phyloP scores from a whole-genome alignment of 352 stramenopile species.

The Blastocystis sp. region DNA sequence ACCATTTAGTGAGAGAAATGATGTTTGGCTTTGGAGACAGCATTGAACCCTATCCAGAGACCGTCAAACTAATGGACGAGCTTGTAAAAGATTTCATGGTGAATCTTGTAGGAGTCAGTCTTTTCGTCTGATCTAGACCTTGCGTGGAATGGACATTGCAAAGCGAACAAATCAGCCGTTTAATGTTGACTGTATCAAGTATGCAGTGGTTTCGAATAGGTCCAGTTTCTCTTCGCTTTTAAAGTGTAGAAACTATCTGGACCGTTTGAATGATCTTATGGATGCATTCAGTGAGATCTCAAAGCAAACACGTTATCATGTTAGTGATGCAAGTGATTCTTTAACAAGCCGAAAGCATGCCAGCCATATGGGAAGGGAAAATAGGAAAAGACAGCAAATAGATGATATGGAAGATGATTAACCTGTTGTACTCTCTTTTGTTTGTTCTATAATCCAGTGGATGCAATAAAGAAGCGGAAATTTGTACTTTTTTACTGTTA shows the following conservation, averaged over 20 bases:
- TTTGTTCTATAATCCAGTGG: no score
- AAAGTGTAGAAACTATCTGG: background rate
- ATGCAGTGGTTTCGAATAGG: background rate
- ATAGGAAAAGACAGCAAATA: background rate
- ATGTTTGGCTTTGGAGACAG: conserved; percentile 60
- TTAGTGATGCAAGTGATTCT: background rate
- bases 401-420: no score
- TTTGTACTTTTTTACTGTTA: no score
- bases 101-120: background rate
- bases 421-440: no score
- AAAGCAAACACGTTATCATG: background rate
- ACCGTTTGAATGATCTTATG: background rate
- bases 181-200: background rate
- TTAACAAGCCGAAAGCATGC: background rate
- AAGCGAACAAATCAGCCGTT: background rate
- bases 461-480: no score
- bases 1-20: conserved; percentile 44
- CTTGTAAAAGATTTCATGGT: conserved; percentile 47
- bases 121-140: background rate
- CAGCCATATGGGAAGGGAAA: background rate
- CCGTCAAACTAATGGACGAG: conserved; percentile 45
- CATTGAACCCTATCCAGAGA: conserved; percentile 8
- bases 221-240: background rate
- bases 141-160: conserved; percentile 14
- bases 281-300: background rate